phyloP scores from a whole-genome alignment of 257 asterid species.

The Solanum lignicaule region DNA sequence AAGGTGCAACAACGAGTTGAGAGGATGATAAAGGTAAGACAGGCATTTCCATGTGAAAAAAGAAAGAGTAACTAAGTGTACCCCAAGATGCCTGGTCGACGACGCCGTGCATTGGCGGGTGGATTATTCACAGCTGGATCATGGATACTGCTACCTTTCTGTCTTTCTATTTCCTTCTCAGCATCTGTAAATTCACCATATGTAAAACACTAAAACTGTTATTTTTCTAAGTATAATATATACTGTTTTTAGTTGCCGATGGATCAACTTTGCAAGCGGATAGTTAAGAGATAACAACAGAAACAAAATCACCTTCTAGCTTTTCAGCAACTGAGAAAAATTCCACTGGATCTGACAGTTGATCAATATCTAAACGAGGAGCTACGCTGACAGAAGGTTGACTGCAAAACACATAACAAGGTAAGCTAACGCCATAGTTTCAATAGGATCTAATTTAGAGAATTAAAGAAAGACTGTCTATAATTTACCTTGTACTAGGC shows the following conservation, averaged over 20 bases:
- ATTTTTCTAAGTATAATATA: not conserved
- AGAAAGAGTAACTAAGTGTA: constrained; percentile 7
- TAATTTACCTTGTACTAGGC: constrained; percentile 39
- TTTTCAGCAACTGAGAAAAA: constrained; percentile 56
- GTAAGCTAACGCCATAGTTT: not conserved
- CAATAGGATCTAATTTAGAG: not conserved
- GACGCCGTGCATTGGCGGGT: constrained; percentile 28
- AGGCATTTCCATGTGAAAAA: not conserved
- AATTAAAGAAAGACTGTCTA: not conserved
- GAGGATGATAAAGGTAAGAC: not conserved
- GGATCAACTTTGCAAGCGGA: not conserved
- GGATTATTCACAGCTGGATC: constrained; percentile 24
- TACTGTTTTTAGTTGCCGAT: not conserved
- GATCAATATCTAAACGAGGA: constrained; percentile 30
- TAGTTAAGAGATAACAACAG: not conserved
- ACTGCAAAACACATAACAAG: constrained; percentile 34
- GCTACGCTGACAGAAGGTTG: constrained; percentile 41
- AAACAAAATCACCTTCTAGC: constrained; percentile 45
- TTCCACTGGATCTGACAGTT: constrained; percentile 57
- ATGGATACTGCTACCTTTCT: constrained; percentile 31
- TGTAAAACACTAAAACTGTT: not conserved
- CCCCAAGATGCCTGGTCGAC: constrained; percentile 75
- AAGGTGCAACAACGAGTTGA: not conserved
- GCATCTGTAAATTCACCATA: constrained; percentile 41
- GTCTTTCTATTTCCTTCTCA: constrained; percentile 64